Evolutionary conservation across 768 basidiomycete species (phyloP), one percentile per base, ranked within the genome.

Genomic region (Lactarius sp.): DNA sequence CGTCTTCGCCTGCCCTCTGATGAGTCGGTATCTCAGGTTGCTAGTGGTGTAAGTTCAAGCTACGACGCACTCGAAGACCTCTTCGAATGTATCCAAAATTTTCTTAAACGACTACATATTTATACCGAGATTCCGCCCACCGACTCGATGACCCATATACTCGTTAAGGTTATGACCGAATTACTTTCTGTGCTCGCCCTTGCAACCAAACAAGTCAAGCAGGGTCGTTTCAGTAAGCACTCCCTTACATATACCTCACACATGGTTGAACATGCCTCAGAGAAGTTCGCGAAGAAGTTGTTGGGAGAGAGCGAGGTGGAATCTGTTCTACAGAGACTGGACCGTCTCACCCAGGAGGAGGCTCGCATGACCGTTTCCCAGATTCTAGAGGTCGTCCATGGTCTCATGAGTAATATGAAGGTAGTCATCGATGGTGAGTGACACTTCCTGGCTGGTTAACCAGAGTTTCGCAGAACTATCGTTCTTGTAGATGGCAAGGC

Each of bases 151-250:
- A 52, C 36, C 5, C 36, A 52, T 7, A 56, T 59, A 1, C 31
- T 59, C 2, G 44, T 47, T 0, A 64, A 54, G 12, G 34, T 64
- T 1, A 34, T 64, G 44, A 52, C 8, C 1, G n/a, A 64, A 22
- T 31, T 64, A 37, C 46, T 64, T 8, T 52, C 62, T 0, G 52
- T 64, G 14, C 57, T 64, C 31, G 57, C 51, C n/a, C 36, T 64
- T 3, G 57, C 57, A 27, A 64, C 44, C 0, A 64, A 64, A 4
- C 56, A 64, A 14, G 59, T 54, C 1, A 47, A 46, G 7, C 57
- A 53, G n/a, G 46, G 62, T 6, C 36, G 57, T 7, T n/a, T 64
- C 9, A 59, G 62, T 64, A n/a, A 20, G 62, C 9, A 8, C 3
- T 1, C 8, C 31, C n/a, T 31, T n/a, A n/a, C 2, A 2, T 20